Conservation (phyloP, 2,329 filamentous ascomycete species). For the Exophiala bonariae region DNA sequence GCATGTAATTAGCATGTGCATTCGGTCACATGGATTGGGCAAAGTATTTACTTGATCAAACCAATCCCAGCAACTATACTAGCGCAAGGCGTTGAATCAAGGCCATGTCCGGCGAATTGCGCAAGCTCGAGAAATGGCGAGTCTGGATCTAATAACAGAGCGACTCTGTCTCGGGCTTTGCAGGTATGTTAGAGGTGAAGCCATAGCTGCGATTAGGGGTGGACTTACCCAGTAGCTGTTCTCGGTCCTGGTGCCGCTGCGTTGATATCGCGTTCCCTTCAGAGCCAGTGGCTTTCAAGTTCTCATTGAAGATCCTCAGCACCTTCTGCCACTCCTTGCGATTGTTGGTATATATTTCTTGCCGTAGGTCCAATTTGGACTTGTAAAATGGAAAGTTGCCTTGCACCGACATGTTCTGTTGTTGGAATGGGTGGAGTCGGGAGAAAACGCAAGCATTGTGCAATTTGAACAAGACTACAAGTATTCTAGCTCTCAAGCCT, state of each 20-base stretch:
- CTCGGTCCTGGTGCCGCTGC: constrained; percentile 31
- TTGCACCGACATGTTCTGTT: too few relatives aligned
- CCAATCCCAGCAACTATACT: constrained; percentile 43
- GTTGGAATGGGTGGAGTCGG: too few relatives aligned
- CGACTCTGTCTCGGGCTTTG: constrained; percentile 40
- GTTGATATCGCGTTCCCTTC: constrained; percentile 35
- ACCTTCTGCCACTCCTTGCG: too few relatives aligned
- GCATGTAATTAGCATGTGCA: too few relatives aligned
- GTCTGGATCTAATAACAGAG: constrained; percentile 38
- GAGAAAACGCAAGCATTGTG: too few relatives aligned
- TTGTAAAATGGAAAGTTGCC: too few relatives aligned
- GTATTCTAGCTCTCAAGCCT: too few relatives aligned
- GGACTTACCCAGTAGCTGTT: constrained; percentile 32
- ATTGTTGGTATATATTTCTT: too few relatives aligned
- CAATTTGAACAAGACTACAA: too few relatives aligned
- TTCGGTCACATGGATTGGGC: too few relatives aligned
- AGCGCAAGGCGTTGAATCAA: constrained; percentile 39
- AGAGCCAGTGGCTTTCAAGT: constrained; percentile 29
- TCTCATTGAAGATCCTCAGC: constrained; percentile 26
- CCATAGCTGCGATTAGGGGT: too few relatives aligned
- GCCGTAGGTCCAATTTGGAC: too few relatives aligned
- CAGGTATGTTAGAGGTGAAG: background rate
- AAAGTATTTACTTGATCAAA: constrained; percentile 29
- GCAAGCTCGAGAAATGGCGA: constrained; percentile 43
- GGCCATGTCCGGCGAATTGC: constrained; percentile 37